A percentile compares a stretch with the other conserved stretches of the same genome.
phyloP scores from a whole-genome alignment of 2,329 filamentous ascomycete species.

The Claviceps purpurea region DNA sequence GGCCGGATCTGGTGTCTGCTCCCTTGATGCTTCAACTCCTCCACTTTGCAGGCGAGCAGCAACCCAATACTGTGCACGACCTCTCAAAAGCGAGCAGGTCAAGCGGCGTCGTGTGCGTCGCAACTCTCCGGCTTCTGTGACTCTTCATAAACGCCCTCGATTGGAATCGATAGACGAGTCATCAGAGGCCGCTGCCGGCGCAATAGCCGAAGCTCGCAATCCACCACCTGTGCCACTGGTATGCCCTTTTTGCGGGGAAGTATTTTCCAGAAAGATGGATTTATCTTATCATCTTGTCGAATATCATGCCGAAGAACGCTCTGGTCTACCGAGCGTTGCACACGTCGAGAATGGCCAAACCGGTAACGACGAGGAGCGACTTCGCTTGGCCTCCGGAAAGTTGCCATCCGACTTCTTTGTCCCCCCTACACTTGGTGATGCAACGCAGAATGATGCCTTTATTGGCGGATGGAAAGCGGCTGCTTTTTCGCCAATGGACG shows the following conservation, averaged over 20 bases:
- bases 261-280: background rate
- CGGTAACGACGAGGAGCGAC: background rate
- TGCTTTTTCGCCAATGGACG: background rate
- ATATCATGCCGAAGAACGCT: background rate
- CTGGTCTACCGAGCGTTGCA: background rate
- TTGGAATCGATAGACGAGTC: constrained; percentile 5
- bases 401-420: background rate
- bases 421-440: background rate
- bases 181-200: background rate
- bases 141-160: background rate
- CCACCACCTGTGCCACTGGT: background rate
- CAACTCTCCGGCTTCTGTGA: background rate
- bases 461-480: background rate
- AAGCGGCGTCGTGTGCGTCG: background rate
- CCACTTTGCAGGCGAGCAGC: background rate
- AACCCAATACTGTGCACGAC: background rate
- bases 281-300: background rate
- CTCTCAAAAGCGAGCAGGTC: background rate
- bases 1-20: background rate
- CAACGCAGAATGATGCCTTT: background rate
- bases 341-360: background rate
- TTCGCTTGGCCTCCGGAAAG: background rate
- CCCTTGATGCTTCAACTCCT: background rate
- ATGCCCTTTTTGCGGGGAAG: background rate
- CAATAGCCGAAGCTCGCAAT: background rate